phyloP scores from a whole-genome alignment of 495 filamentous ascomycete genomes.

The Penicillium crystallinum region DNA sequence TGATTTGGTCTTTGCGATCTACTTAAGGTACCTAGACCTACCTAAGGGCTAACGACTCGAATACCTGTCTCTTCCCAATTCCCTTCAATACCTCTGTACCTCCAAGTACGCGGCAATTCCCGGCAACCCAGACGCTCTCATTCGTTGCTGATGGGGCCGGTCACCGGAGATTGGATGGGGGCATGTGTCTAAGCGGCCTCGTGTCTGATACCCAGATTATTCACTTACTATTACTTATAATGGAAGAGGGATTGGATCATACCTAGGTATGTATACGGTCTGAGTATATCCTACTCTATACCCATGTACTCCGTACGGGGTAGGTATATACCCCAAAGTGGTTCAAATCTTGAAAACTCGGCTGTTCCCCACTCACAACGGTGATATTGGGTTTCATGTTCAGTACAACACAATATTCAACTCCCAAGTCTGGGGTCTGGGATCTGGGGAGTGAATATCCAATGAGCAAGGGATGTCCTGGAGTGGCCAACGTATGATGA shows the following conservation, averaged over 20 bases:
- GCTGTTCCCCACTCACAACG: neutral
- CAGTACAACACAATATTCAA: too few species aligned
- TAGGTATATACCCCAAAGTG: neutral
- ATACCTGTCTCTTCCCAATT: too few species aligned
- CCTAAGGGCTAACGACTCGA: too few species aligned
- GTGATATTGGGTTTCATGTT: too few species aligned
- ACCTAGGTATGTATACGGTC: too few species aligned
- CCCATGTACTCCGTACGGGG: neutral
- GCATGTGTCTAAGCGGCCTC: slow-evolving; percentile 20
- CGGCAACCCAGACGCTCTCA: slow-evolving; percentile 10
- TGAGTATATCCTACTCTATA: too few species aligned
- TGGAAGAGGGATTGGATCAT: too few species aligned
- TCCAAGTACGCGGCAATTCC: slow-evolving; percentile 19
- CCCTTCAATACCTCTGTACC: slow-evolving; percentile 1
- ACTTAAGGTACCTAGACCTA: too few species aligned
- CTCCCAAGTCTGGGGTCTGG: too few species aligned
- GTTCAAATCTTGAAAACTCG: neutral
- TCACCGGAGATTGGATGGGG: slow-evolving; percentile 19
- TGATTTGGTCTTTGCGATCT: too few species aligned
- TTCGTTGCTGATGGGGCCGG: slow-evolving; percentile 14
- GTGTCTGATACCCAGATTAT: neutral
- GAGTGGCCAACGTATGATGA: slow-evolving; percentile 7
- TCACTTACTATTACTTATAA: slow-evolving; percentile 2
- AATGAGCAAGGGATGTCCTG: neutral
- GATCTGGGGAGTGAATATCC: neutral